Evolutionary conservation across 768 basidiomycete species (phyloP), one percentile per base, ranked within the genome.

Genomic region (Arthromyces matolae): DNA sequence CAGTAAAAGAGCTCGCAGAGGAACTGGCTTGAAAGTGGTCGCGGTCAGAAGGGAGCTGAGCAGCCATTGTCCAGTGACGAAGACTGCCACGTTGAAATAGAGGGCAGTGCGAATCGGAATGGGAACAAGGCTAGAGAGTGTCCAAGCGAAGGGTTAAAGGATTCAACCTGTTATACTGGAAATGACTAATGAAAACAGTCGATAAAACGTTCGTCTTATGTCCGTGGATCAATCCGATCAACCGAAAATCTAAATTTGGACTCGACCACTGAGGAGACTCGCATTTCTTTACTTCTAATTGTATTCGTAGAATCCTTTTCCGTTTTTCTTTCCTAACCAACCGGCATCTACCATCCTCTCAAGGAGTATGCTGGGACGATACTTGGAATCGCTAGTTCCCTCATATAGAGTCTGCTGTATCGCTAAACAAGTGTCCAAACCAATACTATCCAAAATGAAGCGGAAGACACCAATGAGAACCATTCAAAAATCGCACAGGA

Each of bases 291-390:
- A 45, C 47, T 48, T 65, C 44, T 59, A 55, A 33, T 64, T 59
- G 59, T 96, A 96, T 53, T 94, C 91, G 60, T 96, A 97, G 66
- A 97, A 97, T 14, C 94, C 93, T 64, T 87, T 92, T 4, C 93
- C 93, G 49, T 80, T 90, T 75, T 95, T 95, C 74, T 77, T 85
- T 9, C 95, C 95, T 42, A 88, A 76, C 89, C 90, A 98, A 41
- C 87, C 84, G 16, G 95, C 95, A 61, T 95, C 91, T 4, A 98
- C 95, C 95, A 98, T 97, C 28, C 92, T 78, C 59, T 93, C 89
- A 8, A 98, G 78, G 14, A 98, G 75, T 20, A 93, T 76, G 51
- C 86, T 85, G 0, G 95, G 94, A 5, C 95, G 83, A 67, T 98
- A 97, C 66, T 98, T 98, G 8, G 88, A 89, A 67, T 98, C 95